A percentile compares a stretch with the other conserved stretches of the same genome.
These are phyloP conservation scores for Tulasnella sp. DNA, from an alignment of 768 basidiomycete genomes.

Conservation along the genomic window DNA sequence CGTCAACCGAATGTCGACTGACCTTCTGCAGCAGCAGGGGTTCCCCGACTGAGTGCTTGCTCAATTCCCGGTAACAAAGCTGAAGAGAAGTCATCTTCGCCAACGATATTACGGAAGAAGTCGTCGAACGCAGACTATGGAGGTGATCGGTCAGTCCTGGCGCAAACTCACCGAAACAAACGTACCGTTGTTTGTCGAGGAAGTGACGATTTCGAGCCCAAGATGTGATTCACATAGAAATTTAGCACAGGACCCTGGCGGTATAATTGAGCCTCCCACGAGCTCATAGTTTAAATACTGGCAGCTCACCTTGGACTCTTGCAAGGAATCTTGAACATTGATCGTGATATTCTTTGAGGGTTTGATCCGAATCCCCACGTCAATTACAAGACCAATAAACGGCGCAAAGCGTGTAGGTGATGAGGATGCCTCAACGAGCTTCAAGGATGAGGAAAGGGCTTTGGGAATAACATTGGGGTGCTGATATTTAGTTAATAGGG, in stretches of 20 bases:
- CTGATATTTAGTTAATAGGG: background rate
- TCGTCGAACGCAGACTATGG: slow-evolving; percentile 48
- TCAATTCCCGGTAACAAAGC: slow-evolving; percentile 65
- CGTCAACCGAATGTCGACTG: slow-evolving; percentile 25
- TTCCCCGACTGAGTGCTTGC: slow-evolving; percentile 71
- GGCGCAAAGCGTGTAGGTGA: slow-evolving; percentile 38
- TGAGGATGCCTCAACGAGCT: slow-evolving; percentile 43
- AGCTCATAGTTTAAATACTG: background rate
- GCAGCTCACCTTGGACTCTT: background rate
- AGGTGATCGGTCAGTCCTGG: slow-evolving; percentile 19
- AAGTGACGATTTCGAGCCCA: slow-evolving; percentile 60
- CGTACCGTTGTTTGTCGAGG: slow-evolving; percentile 52
- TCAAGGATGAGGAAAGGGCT: slow-evolving; percentile 49
- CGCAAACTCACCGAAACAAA: slow-evolving; percentile 10
- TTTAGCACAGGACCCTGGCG: slow-evolving; percentile 49
- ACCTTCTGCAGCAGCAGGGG: slow-evolving; percentile 68
- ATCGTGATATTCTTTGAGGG: slow-evolving; percentile 8
- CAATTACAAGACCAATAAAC: slow-evolving; percentile 60
- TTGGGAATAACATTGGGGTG: slow-evolving; percentile 25
- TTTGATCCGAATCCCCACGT: slow-evolving; percentile 63
- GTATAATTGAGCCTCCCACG: background rate
- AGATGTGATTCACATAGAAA: slow-evolving; percentile 51
- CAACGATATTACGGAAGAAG: slow-evolving; percentile 50
- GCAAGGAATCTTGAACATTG: background rate
- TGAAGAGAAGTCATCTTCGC: slow-evolving; percentile 43